Evolutionary conservation across 1,284 basidiomycete species (phyloP), one percentile per base, ranked within the genome.

Genomic region (Pterulicium gracile): DNA sequence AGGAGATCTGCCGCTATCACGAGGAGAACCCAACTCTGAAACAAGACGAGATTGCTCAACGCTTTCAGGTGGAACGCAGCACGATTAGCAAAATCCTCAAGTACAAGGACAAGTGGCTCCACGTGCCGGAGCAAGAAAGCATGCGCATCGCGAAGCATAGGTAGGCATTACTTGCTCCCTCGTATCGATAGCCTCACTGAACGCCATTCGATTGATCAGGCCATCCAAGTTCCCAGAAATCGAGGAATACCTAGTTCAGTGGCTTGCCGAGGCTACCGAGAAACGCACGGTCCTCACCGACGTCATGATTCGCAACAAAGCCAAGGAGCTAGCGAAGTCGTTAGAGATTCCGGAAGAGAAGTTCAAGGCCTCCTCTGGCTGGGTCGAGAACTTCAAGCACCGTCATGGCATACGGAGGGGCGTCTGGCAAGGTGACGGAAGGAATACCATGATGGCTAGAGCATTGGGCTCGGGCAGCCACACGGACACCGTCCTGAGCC

Each of bases 71-170:
- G 47, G 91, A 94, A 60, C 80, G 91, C 44, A 91, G 87, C 62
- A 94, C 90, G n/a, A 86, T 94, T 58, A 88, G 84, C 65, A 93
- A 94, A 67, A 93, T 92, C 52, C 71, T 94, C 51, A 93, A 92
- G 59, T 67, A 87, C 56, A 88, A 87, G 63, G 71, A 75, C 14
- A 80, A 80, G 55, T 94, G 90, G 90, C 65, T 92, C 56, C 77
- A 74, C 49, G 73, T 88, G 43, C 65, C 71, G 13, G 72, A 75
- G 45, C 72, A 77, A 51, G 74, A 77, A 49, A 70, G 69, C 47
- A 63, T 74, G 48, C 68, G 72, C 41, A 69, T 79, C 41, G 72
- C 78, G 13, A 84, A 82, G 55, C 73, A 83, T 58, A 73, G 83
- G 85, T 81, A 58, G 55, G 64, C 51, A 49, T 46, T 40, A 18